Evolutionary conservation across 169 alveolate species (phyloP).

Genomic region (Plasmodium yoelii): DNA sequence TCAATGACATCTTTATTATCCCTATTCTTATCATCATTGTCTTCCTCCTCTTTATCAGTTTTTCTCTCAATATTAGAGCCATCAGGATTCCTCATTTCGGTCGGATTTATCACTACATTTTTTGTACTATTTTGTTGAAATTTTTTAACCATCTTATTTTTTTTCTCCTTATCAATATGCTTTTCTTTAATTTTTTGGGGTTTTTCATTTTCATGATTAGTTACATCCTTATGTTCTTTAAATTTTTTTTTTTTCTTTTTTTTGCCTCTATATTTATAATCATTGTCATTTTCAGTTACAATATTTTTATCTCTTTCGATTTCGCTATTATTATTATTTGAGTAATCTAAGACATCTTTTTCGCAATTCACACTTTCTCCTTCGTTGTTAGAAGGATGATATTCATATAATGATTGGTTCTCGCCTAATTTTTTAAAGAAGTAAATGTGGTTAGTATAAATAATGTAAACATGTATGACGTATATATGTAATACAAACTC

Average conservation of each 20-base stretch:
- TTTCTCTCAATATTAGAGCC: no score
- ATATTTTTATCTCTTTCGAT: neutral
- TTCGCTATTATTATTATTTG: neutral
- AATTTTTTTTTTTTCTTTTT: conserved; percentile 21
- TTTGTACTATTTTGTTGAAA: no score
- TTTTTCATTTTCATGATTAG: conserved; percentile 36
- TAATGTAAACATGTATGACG: no score
- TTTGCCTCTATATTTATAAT: conserved; percentile 5
- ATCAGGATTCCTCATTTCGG: no score
- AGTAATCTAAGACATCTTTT: neutral
- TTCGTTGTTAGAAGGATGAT: no score
- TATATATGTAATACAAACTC: no score
- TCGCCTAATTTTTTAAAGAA: no score
- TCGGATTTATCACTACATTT: no score
- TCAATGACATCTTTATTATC: neutral
- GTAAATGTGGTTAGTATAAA: no score
- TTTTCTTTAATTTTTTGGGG: conserved; percentile 32
- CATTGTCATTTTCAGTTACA: neutral
- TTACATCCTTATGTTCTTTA: neutral
- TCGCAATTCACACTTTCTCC: neutral
- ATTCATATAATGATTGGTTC: no score
- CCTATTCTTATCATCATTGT: neutral
- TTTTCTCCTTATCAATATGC: conserved; percentile 29
- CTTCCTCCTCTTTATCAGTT: no score
- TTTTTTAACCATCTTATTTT: conserved; percentile 1